Evolutionary conservation across 148 eudicot species (phyloP).

Genomic region (Tetragonia tetragonoides): DNA sequence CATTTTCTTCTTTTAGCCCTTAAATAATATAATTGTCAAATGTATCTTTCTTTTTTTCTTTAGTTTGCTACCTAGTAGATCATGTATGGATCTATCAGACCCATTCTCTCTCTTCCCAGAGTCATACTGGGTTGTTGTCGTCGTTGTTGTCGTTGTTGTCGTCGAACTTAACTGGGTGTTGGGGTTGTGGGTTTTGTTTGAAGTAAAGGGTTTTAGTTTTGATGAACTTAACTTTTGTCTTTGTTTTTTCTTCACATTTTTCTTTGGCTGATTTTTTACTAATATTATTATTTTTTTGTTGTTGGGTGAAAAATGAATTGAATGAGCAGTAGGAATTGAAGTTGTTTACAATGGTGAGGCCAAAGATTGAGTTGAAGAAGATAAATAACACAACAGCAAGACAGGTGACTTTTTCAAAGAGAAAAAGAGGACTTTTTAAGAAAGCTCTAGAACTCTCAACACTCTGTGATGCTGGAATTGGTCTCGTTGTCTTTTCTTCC

Average conservation of each 20-base stretch:
- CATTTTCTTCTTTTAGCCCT: not conserved
- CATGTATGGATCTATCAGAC: not conserved
- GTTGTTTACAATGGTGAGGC: conserved; percentile 14
- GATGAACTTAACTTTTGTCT: not conserved
- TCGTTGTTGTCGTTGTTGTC: not conserved
- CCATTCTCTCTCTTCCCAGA: too few species aligned
- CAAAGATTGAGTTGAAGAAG: conserved; percentile 32
- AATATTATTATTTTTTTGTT: too few species aligned
- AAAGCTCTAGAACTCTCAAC: conserved; percentile 36
- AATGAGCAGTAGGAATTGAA: not conserved
- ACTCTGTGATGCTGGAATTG: conserved; percentile 39
- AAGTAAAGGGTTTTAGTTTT: too few species aligned
- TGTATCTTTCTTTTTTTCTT: not conserved
- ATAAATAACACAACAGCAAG: conserved; percentile 32
- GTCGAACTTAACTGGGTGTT: too few species aligned
- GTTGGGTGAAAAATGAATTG: not conserved
- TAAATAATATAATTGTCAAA: not conserved
- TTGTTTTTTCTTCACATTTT: not conserved
- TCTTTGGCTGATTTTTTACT: not conserved
- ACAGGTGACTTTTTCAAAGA: conserved; percentile 40
- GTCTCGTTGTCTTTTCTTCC: conserved; percentile 34
- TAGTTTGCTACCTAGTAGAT: not conserved
- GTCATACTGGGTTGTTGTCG: not conserved
- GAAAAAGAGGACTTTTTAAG: conserved; percentile 38
- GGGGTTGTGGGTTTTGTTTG: too few species aligned